These are phyloP conservation scores for Urochloa ruziziensis DNA, from an alignment of 176 grass and related monocot species.

Conservation along the genomic window DNA sequence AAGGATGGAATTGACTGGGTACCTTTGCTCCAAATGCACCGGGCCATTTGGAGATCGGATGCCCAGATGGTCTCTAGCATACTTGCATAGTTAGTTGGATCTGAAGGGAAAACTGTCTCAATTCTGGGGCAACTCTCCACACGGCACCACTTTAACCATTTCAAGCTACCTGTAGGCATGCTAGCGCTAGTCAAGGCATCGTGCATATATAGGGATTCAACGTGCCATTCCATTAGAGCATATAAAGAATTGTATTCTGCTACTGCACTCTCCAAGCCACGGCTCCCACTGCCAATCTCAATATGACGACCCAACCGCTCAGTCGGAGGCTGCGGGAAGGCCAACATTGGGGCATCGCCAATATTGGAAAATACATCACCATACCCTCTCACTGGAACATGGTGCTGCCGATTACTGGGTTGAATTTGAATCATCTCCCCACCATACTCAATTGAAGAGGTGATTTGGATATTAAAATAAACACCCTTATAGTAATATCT, in stretches of 20 bases:
- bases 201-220: background rate
- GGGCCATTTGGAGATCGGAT: background rate
- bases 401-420: background rate
- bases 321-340: background rate
- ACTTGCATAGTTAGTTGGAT: rapidly evolving
- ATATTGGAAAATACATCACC: background rate
- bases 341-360: background rate
- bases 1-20: rapidly evolving
- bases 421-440: background rate
- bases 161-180: rapidly evolving
- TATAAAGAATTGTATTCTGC: no score
- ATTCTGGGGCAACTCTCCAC: conserved; percentile 7
- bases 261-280: background rate
- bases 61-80: background rate
- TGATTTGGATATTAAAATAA: background rate
- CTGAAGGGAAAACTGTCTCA: background rate
- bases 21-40: background rate
- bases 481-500: no score
- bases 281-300: background rate
- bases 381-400: background rate
- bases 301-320: background rate
- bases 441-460: background rate
- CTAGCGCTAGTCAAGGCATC: background rate
- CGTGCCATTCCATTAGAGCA: rapidly evolving
- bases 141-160: background rate